Conservation (phyloP, 2,329 filamentous ascomycete species). For the Huntiella omanensis region DNA sequence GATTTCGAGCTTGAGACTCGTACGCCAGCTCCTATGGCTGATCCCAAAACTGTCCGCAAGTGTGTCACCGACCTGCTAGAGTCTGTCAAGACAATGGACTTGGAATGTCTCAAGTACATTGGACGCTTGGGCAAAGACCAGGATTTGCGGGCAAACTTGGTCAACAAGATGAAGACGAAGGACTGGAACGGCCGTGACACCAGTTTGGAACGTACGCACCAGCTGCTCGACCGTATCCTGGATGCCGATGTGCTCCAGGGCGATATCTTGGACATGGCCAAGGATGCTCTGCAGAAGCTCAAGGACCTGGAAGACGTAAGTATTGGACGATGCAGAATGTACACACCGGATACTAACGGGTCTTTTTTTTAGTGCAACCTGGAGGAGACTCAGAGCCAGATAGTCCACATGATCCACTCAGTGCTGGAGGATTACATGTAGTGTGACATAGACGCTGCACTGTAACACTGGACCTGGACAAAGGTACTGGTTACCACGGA, state of each 20-base stretch:
- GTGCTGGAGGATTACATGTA: slow-evolving; percentile 10
- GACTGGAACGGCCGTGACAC: slow-evolving; percentile 6
- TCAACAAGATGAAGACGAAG: slow-evolving; percentile 9
- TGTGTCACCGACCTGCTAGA: slow-evolving; percentile 5
- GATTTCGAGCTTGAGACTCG: not conserved
- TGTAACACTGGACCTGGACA: too few species aligned
- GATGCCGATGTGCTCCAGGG: slow-evolving; percentile 4
- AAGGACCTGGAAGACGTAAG: slow-evolving; percentile 11
- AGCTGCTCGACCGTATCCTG: slow-evolving; percentile 6
- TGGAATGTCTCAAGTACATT: slow-evolving; percentile 1
- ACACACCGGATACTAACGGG: not conserved
- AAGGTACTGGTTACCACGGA: too few species aligned
- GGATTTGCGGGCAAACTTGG: slow-evolving; percentile 1
- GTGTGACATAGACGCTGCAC: not conserved
- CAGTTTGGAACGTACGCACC: slow-evolving; percentile 5
- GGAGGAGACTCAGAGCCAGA: slow-evolving; percentile 4
- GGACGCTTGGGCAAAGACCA: slow-evolving; percentile 5
- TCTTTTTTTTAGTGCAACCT: slow-evolving; percentile 4
- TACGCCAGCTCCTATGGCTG: not conserved
- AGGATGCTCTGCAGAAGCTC: slow-evolving; percentile 3
- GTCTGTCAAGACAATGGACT: slow-evolving; percentile 3
- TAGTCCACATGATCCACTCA: slow-evolving; percentile 10
- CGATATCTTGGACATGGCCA: slow-evolving; percentile 5
- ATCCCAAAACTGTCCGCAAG: not conserved
- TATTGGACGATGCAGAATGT: not conserved